Base-by-base conservation (phyloP, 2,329 filamentous ascomycete genomes). In the Madurella fahalii region DNA sequence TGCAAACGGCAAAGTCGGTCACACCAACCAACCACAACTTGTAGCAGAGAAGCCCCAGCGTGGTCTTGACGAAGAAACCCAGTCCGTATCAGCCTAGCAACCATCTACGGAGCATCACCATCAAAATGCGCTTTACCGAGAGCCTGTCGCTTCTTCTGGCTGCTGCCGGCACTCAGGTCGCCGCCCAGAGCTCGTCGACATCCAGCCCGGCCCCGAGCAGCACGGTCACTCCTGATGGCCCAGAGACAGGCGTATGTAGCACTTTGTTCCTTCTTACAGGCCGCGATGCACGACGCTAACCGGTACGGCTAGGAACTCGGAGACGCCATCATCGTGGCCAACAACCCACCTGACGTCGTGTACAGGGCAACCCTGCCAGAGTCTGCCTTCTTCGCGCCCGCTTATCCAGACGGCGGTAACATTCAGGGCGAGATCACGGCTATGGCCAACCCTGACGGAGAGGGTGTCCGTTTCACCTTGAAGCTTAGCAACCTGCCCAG, bases 311-410 rank as follows among this genome's bases (percentile, higher is more conserved):
- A 74, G 71, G 39, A 69, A 52, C 68, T 75, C 15, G 74, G 72
- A 50, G 74, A 82, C 62, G 83, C 85, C 43, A 68, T 74, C 9
- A 66, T 77, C 4, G 74, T 81, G 16, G 69, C 65, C 15, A 72
- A 79, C 69, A 89, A 89, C 71, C 80, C 84, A 2, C 55, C 67
- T 4, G 77, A 77, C 34, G 69, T 74, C 30, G 67, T 73, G 32
- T 87, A 83, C 70, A 70, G 75, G 51, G 86, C 82, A 16, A 72
- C 67, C 2, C 75, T 89, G 5, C 82, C 82, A 15, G 68, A 77
- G 2, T 66, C 76, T 25, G 68, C 75, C 4, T 80, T 80, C 69
- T 82, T 78, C 66, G 73, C 76, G 54, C 64, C 68, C 1, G 71
- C 75, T 2, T 75, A 67, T 53, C 71, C 77, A 43, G 66, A 70